phyloP scores from a whole-genome alignment of 352 stramenopile genomes.

The Phytopythium vexans region DNA sequence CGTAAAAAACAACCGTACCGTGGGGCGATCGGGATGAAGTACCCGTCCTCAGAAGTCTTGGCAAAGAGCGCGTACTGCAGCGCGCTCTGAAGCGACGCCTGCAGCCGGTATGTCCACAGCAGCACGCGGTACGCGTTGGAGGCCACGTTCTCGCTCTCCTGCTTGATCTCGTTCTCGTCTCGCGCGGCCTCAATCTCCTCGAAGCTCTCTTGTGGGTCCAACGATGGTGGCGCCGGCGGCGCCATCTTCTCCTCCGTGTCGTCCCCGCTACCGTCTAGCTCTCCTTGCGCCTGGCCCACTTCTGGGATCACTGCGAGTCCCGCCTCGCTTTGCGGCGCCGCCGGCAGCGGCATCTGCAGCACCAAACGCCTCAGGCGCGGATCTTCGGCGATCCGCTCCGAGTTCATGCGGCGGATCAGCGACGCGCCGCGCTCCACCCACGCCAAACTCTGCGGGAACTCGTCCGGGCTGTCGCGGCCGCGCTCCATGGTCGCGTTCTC shows the following conservation, averaged over 20 bases:
- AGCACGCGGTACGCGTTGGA: constrained; percentile 69
- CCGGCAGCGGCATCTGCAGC: constrained; percentile 28
- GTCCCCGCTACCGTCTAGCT: constrained; percentile 2
- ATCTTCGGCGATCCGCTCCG: constrained; percentile 82
- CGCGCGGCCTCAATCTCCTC: constrained; percentile 63
- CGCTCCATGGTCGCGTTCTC: not conserved
- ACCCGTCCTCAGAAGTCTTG: constrained; percentile 79
- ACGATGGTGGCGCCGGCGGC: constrained; percentile 16
- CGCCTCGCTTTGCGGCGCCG: constrained; percentile 15
- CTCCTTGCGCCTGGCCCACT: constrained; percentile 2
- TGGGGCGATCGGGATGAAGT: constrained; percentile 77
- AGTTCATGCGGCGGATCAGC: constrained; percentile 87
- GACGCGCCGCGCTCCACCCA: constrained; percentile 83
- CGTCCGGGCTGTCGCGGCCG: constrained; percentile 1
- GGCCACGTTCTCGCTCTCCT: constrained; percentile 72
- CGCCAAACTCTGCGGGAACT: constrained; percentile 45
- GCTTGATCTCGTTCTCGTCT: constrained; percentile 51
- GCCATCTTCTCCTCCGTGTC: constrained; percentile 30
- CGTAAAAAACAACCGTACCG: constrained; percentile 25
- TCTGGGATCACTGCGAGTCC: constrained; percentile 29
- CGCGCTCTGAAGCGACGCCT: constrained; percentile 68
- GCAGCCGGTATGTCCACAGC: constrained; percentile 77
- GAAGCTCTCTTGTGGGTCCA: constrained; percentile 53
- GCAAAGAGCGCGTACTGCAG: constrained; percentile 75
- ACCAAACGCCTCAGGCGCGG: constrained; percentile 67